Evolutionary conservation across 2,329 filamentous ascomycete species (phyloP).

Genomic region (Arachnomyces sp.): DNA sequence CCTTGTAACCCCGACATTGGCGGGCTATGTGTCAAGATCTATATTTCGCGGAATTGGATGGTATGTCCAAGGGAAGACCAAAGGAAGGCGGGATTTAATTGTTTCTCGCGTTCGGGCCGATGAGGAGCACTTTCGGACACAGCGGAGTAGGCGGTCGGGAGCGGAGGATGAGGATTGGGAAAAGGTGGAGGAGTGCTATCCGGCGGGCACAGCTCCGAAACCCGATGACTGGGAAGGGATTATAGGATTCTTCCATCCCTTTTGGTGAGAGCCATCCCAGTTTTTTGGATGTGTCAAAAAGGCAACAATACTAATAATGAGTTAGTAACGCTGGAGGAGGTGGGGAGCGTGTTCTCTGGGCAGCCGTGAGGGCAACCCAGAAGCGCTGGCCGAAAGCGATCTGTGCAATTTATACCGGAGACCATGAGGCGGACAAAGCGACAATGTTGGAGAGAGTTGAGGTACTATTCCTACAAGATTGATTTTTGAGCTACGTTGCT

Average conservation of each 20-base stretch:
- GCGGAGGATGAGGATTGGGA: slow-evolving; percentile 62
- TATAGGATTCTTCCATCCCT: slow-evolving; percentile 95
- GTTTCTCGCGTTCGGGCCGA: slow-evolving; percentile 39
- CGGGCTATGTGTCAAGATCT: slow-evolving; percentile 25
- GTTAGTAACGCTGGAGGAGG: slow-evolving; percentile 86
- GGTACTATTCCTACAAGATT: slow-evolving; percentile 36
- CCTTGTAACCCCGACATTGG: slow-evolving; percentile 27
- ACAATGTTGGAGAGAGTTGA: slow-evolving; percentile 71
- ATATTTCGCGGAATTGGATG: slow-evolving; percentile 47
- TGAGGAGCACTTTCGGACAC: slow-evolving; percentile 27
- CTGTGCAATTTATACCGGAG: slow-evolving; percentile 90
- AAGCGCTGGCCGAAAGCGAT: slow-evolving; percentile 79
- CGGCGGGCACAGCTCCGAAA: slow-evolving; percentile 37
- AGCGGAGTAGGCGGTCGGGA: slow-evolving; percentile 21
- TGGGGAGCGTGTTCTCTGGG: slow-evolving; percentile 93
- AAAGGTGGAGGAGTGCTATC: slow-evolving; percentile 51
- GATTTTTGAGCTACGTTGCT: neutral
- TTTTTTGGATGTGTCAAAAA: slow-evolving; percentile 4
- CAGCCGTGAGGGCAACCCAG: slow-evolving; percentile 85
- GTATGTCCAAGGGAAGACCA: slow-evolving; percentile 56
- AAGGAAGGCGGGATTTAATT: slow-evolving; percentile 54
- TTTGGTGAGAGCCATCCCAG: slow-evolving; percentile 64
- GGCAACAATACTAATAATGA: slow-evolving; percentile 4
- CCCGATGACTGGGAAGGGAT: slow-evolving; percentile 68
- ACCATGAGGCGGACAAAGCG: slow-evolving; percentile 77